A percentile compares a stretch with the other conserved stretches of the same genome.
Evolutionary conservation across 1,139 yeast species (phyloP).

Genomic region (Candida sanyaensis): DNA sequence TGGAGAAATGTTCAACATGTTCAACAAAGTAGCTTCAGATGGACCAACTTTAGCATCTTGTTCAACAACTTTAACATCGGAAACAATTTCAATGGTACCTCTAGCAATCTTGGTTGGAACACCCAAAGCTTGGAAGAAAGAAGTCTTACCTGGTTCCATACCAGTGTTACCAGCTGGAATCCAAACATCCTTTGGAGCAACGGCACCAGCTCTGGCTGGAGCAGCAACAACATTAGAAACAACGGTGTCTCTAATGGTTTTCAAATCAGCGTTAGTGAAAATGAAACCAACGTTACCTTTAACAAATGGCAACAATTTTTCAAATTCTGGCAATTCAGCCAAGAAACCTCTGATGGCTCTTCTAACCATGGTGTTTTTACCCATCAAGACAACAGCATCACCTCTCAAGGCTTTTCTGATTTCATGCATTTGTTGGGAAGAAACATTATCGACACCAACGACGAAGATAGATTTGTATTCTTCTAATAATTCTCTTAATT

Average conservation of each 20-base stretch:
- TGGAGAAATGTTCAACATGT: slow-evolving; percentile 99
- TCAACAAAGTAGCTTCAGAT: slow-evolving; percentile 97
- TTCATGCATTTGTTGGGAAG: slow-evolving; percentile 99
- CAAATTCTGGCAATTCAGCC: slow-evolving; percentile 92
- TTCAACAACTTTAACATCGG: slow-evolving; percentile 94
- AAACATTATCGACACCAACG: slow-evolving; percentile 99
- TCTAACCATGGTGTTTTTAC: slow-evolving; percentile 99
- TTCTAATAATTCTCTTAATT: slow-evolving; percentile 93
- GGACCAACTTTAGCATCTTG: slow-evolving; percentile 93
- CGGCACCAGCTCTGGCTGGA: slow-evolving; percentile 99
- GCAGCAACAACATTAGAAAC: slow-evolving; percentile 97
- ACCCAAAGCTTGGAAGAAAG: slow-evolving; percentile 99
- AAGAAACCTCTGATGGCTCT: slow-evolving; percentile 98
- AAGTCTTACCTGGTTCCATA: slow-evolving; percentile 99
- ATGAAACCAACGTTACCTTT: slow-evolving; percentile 99
- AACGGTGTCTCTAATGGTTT: slow-evolving; percentile 85
- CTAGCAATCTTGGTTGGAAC: slow-evolving; percentile 99
- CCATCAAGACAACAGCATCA: slow-evolving; percentile 95
- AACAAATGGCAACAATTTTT: slow-evolving; percentile 91
- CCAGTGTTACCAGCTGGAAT: slow-evolving; percentile 99
- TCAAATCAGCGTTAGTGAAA: slow-evolving; percentile 96
- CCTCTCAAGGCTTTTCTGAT: slow-evolving; percentile 97
- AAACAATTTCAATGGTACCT: slow-evolving; percentile 99
- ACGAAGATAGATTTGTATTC: slow-evolving; percentile 97
- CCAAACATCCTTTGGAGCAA: slow-evolving; percentile 97